Conservation (phyloP, 176 grass and related monocot genomes). For the Carex littledalei region DNA sequence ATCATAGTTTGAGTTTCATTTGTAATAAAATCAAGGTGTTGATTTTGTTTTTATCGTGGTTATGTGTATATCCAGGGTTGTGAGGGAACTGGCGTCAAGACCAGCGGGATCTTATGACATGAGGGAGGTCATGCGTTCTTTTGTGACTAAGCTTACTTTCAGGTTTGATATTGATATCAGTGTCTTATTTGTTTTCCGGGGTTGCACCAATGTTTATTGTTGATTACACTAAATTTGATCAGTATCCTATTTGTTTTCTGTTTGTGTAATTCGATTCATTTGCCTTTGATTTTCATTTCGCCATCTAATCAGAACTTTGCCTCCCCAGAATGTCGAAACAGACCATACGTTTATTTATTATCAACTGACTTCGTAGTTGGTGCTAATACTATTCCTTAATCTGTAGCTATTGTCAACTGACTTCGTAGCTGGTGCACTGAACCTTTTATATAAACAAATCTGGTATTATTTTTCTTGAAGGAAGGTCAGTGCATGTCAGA, state of each 20-base stretch:
- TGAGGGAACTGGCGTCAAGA: conserved; percentile 47
- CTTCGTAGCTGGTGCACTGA: neutral
- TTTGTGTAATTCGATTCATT: neutral
- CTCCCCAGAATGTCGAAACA: neutral
- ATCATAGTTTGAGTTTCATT: neutral
- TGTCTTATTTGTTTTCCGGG: neutral
- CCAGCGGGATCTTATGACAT: conserved; percentile 44
- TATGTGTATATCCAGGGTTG: conserved; percentile 26
- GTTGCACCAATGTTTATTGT: neutral
- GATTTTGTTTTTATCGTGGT: neutral
- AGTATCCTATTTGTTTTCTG: neutral
- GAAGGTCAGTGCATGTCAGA: neutral
- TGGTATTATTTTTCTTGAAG: too few relatives aligned
- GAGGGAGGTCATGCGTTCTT: conserved; percentile 69
- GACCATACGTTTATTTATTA: neutral
- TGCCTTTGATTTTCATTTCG: neutral
- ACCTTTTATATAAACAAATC: neutral
- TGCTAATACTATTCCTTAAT: neutral
- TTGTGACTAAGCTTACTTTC: conserved; percentile 82
- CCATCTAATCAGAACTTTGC: neutral
- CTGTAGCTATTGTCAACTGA: neutral
- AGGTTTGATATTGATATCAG: neutral
- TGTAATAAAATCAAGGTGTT: neutral
- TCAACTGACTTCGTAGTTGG: neutral
- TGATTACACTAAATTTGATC: neutral